A percentile compares a stretch with the other conserved stretches of the same genome.
phyloP scores from a whole-genome alignment of 345 rosid genomes.

The Salix exigua region DNA sequence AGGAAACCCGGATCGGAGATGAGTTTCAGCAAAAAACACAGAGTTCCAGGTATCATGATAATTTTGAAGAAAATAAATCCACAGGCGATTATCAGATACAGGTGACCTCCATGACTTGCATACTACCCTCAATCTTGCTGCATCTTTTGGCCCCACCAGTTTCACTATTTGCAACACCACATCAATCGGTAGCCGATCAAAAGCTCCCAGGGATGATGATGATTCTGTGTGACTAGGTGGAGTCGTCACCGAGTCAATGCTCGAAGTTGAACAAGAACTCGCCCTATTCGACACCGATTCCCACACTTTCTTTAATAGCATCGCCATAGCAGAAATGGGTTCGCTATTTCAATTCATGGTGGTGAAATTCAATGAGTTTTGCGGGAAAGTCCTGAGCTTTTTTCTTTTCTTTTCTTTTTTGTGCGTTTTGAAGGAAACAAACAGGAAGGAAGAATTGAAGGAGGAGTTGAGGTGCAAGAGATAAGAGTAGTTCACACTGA shows the following conservation, averaged over 20 bases:
- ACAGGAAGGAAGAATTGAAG: not conserved
- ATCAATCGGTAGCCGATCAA: slow-evolving; percentile 63
- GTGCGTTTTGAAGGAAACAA: not conserved
- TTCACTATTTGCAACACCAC: slow-evolving; percentile 55
- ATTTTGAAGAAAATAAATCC: slow-evolving; percentile 61
- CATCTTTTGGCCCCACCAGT: slow-evolving; percentile 60
- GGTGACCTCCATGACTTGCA: slow-evolving; percentile 50
- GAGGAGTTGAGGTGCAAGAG: not conserved
- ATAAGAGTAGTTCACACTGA: not conserved
- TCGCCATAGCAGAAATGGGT: slow-evolving; percentile 17
- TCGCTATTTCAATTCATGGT: not conserved
- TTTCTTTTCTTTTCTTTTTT: not conserved
- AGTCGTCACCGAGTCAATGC: not conserved
- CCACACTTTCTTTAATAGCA: slow-evolving; percentile 49
- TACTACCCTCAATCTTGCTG: slow-evolving; percentile 42
- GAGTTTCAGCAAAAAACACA: slow-evolving; percentile 60
- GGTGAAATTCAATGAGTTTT: not conserved
- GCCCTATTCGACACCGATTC: slow-evolving; percentile 39
- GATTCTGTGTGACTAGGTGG: slow-evolving; percentile 6
- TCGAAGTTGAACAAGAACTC: slow-evolving; percentile 3
- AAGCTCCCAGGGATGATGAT: slow-evolving; percentile 45
- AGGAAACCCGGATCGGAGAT: slow-evolving; percentile 61
- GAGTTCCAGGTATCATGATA: slow-evolving; percentile 48
- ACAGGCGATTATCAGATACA: slow-evolving; percentile 53
- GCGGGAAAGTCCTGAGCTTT: not conserved